Evolutionary conservation across 2,329 filamentous ascomycete species (phyloP), one percentile per base, ranked within the genome.

Genomic region (Stagonosporopsis vannaccii): DNA sequence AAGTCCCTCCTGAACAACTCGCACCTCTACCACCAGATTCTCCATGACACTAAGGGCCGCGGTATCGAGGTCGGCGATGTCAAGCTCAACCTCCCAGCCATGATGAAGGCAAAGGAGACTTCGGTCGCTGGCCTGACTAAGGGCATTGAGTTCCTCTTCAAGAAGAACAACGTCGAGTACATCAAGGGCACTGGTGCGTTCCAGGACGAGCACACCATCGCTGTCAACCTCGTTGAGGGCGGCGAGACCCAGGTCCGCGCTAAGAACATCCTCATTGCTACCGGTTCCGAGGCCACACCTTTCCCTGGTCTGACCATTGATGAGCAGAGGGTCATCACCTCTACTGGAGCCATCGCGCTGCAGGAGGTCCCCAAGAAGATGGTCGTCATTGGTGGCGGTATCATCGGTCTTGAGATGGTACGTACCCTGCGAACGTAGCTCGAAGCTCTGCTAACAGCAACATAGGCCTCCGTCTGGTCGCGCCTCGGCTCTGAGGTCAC

Each of bases 1-100:
- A 99, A 99, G 82, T 97, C 95, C 62, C 91, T 99, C 69, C 91
- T 99, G 79, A 99, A 98, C 88, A 98, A 98, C 85, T 97, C 95
- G 71, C 92, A 97, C 79, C 86, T 98, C 59, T 98, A 98, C 85
- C 94, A 98, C 84, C 90, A 93, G 81, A 90, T 97, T 75, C 87
- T 96, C 60, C 94, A 99, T 83, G 95, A 99, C 83, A 94, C 92
- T 66, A 97, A 97, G 83, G 87, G 90, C 80, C 92, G 95, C 77
- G 95, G 95, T 77, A 99, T 99, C 77, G 94, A 98, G 75, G 95
- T 99, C 69, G 89, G 90, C 75, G 92, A 97, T 81, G 94, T 99
- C 74, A 96, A 96, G 80, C 89, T 99, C 75, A 97, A 99, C 84
- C 85, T 99, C 41, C 80, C 83, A 72, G 89, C 95, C 78, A 92